Evolutionary conservation across 2,329 filamentous ascomycete genomes (phyloP).

Genomic region (Pseudocercospora macadamiae): DNA sequence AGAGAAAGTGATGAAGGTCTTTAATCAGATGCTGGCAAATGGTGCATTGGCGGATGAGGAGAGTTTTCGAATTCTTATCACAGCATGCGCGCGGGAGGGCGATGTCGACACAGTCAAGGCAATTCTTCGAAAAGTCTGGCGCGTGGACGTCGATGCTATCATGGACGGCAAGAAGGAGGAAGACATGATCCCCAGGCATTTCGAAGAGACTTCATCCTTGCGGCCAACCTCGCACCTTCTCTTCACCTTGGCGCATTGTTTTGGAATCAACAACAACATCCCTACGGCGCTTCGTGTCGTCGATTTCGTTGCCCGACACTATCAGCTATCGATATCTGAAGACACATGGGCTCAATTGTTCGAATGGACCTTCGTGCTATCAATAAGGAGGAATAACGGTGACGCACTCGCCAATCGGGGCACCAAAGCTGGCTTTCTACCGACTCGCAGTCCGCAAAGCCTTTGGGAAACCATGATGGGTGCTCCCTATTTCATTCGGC

Average conservation of each 20-base stretch:
- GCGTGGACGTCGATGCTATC: constrained; percentile 53
- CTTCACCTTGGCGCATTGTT: constrained; percentile 67
- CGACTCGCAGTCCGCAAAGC: constrained; percentile 49
- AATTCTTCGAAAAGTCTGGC: constrained; percentile 58
- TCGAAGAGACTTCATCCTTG: constrained; percentile 56
- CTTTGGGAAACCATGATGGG: constrained; percentile 65
- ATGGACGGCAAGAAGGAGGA: constrained; percentile 36
- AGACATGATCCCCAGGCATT: constrained; percentile 40
- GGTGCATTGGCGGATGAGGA: constrained; percentile 53
- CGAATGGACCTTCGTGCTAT: constrained; percentile 66
- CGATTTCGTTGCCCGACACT: constrained; percentile 58
- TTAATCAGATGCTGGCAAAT: constrained; percentile 52
- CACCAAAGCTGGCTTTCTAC: constrained; percentile 42
- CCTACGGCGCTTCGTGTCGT: constrained; percentile 61
- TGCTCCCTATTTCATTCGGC: constrained; percentile 59
- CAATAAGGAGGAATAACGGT: constrained; percentile 37
- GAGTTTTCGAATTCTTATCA: constrained; percentile 58
- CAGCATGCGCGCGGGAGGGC: constrained; percentile 57
- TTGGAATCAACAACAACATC: constrained; percentile 68
- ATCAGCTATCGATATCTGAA: constrained; percentile 59
- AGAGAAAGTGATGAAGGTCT: constrained; percentile 41
- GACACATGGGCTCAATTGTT: constrained; percentile 69
- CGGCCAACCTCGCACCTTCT: constrained; percentile 64
- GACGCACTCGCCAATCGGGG: constrained; percentile 26
- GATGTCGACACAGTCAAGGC: constrained; percentile 51